phyloP scores from a whole-genome alignment of 768 basidiomycete species.

The Tricholoma matsutake region DNA sequence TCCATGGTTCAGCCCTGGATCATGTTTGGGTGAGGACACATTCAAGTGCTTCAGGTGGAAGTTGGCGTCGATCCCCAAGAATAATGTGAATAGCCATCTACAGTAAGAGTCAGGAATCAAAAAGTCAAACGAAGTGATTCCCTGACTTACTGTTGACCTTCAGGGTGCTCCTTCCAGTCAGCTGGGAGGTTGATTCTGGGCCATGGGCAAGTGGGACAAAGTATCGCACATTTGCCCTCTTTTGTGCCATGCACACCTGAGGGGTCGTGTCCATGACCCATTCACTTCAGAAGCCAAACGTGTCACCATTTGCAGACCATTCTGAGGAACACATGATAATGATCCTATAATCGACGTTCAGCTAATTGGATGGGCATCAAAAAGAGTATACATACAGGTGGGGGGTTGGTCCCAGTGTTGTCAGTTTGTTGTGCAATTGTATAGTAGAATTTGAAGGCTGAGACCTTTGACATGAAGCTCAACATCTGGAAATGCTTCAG shows the following conservation, averaged over 20 bases:
- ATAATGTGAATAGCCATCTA: no score
- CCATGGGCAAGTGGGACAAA: not conserved
- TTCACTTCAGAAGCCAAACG: no score
- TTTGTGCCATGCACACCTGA: conserved; percentile 11
- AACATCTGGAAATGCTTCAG: no score
- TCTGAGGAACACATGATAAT: conserved; percentile 15
- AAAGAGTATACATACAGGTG: not conserved
- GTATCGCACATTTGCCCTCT: not conserved
- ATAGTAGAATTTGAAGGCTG: conserved; percentile 12
- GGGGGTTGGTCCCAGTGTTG: conserved; percentile 6
- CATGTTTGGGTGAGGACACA: no score
- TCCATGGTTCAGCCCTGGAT: no score
- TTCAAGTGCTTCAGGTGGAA: no score
- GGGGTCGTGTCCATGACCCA: conserved; percentile 15
- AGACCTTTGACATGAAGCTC: no score
- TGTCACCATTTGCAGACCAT: conserved; percentile 17
- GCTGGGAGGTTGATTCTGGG: conserved; percentile 10
- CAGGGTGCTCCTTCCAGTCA: no score
- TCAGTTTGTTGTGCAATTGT: conserved; percentile 6
- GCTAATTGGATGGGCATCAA: not conserved
- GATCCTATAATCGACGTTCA: conserved; percentile 19
- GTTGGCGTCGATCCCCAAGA: no score
- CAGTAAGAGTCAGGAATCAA: no score
- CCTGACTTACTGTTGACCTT: no score
- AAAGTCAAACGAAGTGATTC: no score